A percentile compares a stretch with the other conserved stretches of the same genome.
These are phyloP conservation scores for Penicillium goetzii DNA, from an alignment of 495 filamentous ascomycete genomes.

Conservation along the genomic window DNA sequence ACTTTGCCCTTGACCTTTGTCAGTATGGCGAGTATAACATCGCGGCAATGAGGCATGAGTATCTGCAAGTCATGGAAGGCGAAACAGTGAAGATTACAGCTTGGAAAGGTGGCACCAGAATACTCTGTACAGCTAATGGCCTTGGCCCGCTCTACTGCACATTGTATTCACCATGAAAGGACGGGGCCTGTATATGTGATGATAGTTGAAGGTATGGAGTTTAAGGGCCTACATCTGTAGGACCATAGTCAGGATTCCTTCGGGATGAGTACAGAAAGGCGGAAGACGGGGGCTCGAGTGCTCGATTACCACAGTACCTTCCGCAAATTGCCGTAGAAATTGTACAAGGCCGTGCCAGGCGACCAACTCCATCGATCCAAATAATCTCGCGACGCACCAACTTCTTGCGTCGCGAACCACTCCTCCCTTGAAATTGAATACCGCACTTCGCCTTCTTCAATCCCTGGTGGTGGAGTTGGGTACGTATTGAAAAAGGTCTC, in stretches of 20 bases:
- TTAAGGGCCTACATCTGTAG: background rate
- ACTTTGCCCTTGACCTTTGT: background rate
- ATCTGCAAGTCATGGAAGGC: background rate
- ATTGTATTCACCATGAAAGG: background rate
- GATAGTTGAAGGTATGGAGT: background rate
- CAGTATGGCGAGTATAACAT: background rate
- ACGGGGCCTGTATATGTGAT: background rate
- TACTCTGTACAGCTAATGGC: background rate
- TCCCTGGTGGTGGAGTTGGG: slow-evolving; percentile 20
- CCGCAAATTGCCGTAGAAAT: background rate
- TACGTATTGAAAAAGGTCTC: slow-evolving; percentile 24
- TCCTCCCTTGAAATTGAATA: slow-evolving; percentile 21
- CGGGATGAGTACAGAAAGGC: too few relatives aligned
- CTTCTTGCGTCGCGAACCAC: slow-evolving; percentile 6
- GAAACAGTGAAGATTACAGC: background rate
- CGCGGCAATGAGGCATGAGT: background rate
- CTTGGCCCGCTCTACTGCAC: background rate
- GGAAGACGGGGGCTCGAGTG: background rate
- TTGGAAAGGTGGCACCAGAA: background rate
- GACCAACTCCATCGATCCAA: background rate
- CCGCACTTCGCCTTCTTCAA: slow-evolving; percentile 26
- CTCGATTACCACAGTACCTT: background rate
- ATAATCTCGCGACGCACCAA: background rate
- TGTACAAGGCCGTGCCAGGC: background rate
- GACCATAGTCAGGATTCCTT: background rate